Evolutionary conservation across 192 early-diverging fungal species (phyloP), one percentile per base, ranked within the genome.

Genomic region (Backusella circina): DNA sequence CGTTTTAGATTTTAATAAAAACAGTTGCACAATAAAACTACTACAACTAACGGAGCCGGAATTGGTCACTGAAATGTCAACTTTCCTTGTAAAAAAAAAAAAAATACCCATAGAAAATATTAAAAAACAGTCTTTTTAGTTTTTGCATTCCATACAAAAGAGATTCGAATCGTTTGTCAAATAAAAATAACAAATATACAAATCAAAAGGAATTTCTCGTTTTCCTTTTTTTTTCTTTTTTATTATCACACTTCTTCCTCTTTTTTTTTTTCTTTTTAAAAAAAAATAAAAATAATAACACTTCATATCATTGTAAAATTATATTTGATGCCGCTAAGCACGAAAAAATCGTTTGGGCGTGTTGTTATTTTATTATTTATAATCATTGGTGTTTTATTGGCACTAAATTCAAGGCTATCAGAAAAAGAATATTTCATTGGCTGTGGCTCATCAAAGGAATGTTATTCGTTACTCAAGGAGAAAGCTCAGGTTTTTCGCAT

Each of bases 1-100:
- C 9, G 38, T 47, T 30, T 41, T 70, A 70, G 69, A 70, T 44
- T 61, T 61, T 61, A 61, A 61, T 61, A 23, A 61, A 61, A 61
- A 61, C 10, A 61, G 54, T 61, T 61, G 54, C 54, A 61, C 54
- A 61, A 61, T 61, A 23, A 61, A 61, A 61, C 54, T 61, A 28
- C 23, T 61, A 13, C 54, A 12, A 10, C 12, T 61, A 61, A 61
- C 54, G 54, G 54, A 61, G 2, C 54, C 54, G 13, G 54, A 61
- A 28, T 61, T 61, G 23, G 3, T 26, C 21, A 28, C 54, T 61
- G 54, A 28, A 61, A 61, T 61, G 54, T 61, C 54, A 28, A 26
- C 23, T 9, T 28, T 13, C 28, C 21, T 9, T 13, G 23, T 10
- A 0, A 9, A 61, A 61, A 61, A 61, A 61, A 61, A 61, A 61